Conservation (phyloP, 1,139 yeast genomes). For the Debaryomyces udenii region DNA sequence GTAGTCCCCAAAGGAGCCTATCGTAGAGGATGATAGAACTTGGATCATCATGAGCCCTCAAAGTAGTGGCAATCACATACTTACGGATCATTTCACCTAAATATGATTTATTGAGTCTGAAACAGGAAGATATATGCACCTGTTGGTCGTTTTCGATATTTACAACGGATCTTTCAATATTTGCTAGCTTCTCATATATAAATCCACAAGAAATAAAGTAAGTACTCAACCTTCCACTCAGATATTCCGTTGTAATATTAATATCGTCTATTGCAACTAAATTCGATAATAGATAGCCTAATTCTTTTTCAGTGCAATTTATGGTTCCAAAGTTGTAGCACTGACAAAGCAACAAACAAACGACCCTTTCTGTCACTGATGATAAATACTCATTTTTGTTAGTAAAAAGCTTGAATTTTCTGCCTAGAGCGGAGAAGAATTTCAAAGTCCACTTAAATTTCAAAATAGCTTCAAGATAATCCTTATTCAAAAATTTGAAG, state of each 20-base stretch:
- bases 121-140: slow-evolving; percentile 4
- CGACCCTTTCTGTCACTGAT: slow-evolving; percentile 16
- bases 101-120: slow-evolving; percentile 14
- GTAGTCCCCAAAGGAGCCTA: slow-evolving; percentile 40
- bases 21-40: slow-evolving; percentile 32
- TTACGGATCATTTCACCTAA: slow-evolving; percentile 36
- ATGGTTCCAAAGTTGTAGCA: slow-evolving; percentile 20
- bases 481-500: slow-evolving; percentile 8
- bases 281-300: slow-evolving; percentile 14
- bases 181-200: slow-evolving; percentile 24
- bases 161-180: slow-evolving; percentile 13
- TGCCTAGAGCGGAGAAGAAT: slow-evolving; percentile 17
- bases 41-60: slow-evolving; percentile 40
- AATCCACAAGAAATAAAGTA: slow-evolving; percentile 24
- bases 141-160: slow-evolving; percentile 12
- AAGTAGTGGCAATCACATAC: slow-evolving; percentile 32
- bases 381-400: slow-evolving; percentile 19
- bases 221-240: slow-evolving; percentile 20
- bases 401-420: slow-evolving; percentile 13
- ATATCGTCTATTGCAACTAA: slow-evolving; percentile 15
- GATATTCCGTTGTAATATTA: slow-evolving; percentile 19
- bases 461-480: slow-evolving; percentile 11
- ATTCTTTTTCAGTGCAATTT: slow-evolving; percentile 16
- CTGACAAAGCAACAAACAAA: slow-evolving; percentile 18
- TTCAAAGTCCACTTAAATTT: slow-evolving; percentile 26